A percentile compares a stretch with the other conserved stretches of the same genome.
phyloP scores from a whole-genome alignment of 768 basidiomycete species.

The Boletus huronensis region DNA sequence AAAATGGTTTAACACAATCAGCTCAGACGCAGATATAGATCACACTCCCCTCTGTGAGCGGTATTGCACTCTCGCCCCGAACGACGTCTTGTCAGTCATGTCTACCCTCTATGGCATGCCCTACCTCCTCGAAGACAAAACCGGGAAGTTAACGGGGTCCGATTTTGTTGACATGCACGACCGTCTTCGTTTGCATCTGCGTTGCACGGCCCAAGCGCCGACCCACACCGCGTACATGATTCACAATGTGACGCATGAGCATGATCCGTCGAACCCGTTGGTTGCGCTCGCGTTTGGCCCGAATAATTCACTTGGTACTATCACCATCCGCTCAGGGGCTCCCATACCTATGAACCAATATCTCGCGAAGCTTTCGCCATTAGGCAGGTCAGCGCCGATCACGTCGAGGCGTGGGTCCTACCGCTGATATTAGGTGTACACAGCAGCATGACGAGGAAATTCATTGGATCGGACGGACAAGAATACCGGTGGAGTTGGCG shows the following conservation, averaged over 20 bases:
- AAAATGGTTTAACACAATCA: slow-evolving; percentile 18
- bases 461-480: slow-evolving; percentile 55
- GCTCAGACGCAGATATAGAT: slow-evolving; percentile 24
- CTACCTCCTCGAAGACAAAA: slow-evolving; percentile 62
- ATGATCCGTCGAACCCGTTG: slow-evolving; percentile 36
- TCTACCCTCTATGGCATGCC: slow-evolving; percentile 51
- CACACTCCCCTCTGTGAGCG: not conserved
- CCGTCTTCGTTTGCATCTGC: slow-evolving; percentile 49
- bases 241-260: slow-evolving; percentile 37
- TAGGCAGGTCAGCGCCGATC: slow-evolving; percentile 41
- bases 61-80: not conserved
- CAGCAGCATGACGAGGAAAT: slow-evolving; percentile 48
- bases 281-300: slow-evolving; percentile 51
- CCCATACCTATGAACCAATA: slow-evolving; percentile 50
- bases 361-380: slow-evolving; percentile 38
- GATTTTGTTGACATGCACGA: slow-evolving; percentile 64
- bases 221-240: slow-evolving; percentile 50
- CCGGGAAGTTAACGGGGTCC: slow-evolving; percentile 49
- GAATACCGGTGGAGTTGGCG: slow-evolving; percentile 60
- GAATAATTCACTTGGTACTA: slow-evolving; percentile 48
- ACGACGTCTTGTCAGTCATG: slow-evolving; percentile 15
- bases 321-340: slow-evolving; percentile 40
- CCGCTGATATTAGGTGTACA: slow-evolving; percentile 4
- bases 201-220: slow-evolving; percentile 43
- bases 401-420: not conserved